A percentile compares a stretch with the other conserved stretches of the same genome.
phyloP scores from a whole-genome alignment of 306 rosid genomes.

The Rosa chinensis region DNA sequence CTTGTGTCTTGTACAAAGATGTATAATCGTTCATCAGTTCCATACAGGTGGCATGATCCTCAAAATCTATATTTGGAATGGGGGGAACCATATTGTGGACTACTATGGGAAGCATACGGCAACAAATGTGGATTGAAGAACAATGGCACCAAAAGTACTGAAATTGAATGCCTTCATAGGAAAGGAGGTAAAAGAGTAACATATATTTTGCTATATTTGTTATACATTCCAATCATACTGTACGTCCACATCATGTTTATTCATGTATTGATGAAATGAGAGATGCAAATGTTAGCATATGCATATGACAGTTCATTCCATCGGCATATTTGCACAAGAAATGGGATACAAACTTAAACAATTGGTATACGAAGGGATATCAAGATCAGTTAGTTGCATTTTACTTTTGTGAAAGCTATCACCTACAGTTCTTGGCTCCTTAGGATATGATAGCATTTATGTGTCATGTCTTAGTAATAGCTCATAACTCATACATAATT shows the following conservation, averaged over 20 bases:
- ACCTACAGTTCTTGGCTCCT: neutral
- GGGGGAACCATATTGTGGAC: slow-evolving; percentile 27
- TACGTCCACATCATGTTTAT: neutral
- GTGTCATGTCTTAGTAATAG: neutral
- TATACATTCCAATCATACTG: too few relatives aligned
- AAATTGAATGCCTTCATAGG: slow-evolving; percentile 16
- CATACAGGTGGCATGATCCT: neutral
- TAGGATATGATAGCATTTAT: too few relatives aligned
- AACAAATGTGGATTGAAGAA: slow-evolving; percentile 31
- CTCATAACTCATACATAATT: too few relatives aligned
- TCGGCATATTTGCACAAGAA: neutral
- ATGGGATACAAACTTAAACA: too few relatives aligned
- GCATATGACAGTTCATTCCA: too few relatives aligned
- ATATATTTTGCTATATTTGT: neutral
- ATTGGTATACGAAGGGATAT: too few relatives aligned
- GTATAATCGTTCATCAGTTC: slow-evolving; percentile 5
- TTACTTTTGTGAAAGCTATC: neutral
- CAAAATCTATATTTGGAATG: slow-evolving; percentile 18
- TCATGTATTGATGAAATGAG: neutral
- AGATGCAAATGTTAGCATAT: neutral
- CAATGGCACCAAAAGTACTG: neutral
- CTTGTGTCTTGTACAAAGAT: slow-evolving; percentile 30
- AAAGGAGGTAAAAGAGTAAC: slow-evolving; percentile 6
- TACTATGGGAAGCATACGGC: slow-evolving; percentile 26
- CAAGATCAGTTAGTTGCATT: neutral